Percentiles rank a stretch among this genome's conserved stretches.
phyloP scores from a whole-genome alignment of 371 early-diverging fungal genomes.

The Mortierella sp. region DNA sequence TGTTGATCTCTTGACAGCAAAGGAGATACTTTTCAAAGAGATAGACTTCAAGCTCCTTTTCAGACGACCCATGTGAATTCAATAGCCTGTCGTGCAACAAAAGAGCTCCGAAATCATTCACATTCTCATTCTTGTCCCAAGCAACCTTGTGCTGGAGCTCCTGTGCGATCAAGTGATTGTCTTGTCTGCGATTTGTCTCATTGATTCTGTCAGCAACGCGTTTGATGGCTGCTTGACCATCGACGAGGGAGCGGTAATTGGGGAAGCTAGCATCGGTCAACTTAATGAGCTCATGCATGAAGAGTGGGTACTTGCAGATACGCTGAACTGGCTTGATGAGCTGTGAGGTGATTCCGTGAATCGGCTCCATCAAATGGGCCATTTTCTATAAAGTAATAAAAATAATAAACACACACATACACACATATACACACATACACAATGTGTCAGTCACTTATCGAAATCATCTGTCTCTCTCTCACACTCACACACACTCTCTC shows the following conservation, averaged over 20 bases:
- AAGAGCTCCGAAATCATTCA: constrained; percentile 83
- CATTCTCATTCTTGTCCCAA: constrained; percentile 83
- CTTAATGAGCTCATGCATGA: constrained; percentile 77
- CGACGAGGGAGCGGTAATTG: constrained; percentile 78
- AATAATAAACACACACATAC: not conserved
- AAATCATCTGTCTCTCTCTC: not conserved
- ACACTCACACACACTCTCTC: too few relatives aligned
- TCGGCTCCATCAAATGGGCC: constrained; percentile 83
- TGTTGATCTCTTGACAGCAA: constrained; percentile 81
- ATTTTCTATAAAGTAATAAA: constrained; percentile 54
- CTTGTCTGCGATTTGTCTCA: constrained; percentile 90
- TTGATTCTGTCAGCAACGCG: constrained; percentile 92
- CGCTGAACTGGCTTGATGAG: constrained; percentile 98
- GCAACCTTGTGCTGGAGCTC: constrained; percentile 86
- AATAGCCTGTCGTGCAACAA: constrained; percentile 84
- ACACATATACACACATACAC: too few relatives aligned
- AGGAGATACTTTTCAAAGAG: constrained; percentile 90
- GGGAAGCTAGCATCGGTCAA: constrained; percentile 60
- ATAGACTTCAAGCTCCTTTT: constrained; percentile 83
- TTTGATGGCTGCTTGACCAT: constrained; percentile 84
- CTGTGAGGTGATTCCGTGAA: constrained; percentile 86
- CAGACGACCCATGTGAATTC: constrained; percentile 78
- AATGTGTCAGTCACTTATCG: not conserved
- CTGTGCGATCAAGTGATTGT: constrained; percentile 80
- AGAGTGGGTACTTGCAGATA: constrained; percentile 95